phyloP scores from a whole-genome alignment of 176 grass and related monocot genomes.

The Miscanthus lutarioriparius region DNA sequence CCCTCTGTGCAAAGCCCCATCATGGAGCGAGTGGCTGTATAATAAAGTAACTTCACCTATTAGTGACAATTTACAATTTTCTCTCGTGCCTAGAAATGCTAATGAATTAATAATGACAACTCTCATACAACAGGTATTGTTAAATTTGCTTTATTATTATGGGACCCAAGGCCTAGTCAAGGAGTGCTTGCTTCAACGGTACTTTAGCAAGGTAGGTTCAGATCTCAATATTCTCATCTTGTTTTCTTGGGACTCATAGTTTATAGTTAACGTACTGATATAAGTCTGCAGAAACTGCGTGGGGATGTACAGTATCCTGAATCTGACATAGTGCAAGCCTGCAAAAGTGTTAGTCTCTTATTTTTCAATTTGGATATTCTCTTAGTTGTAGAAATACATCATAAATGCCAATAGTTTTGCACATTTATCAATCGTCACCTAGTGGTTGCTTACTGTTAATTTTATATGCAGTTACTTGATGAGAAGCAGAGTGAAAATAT shows the following conservation, averaged over 20 bases:
- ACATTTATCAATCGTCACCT: neutral
- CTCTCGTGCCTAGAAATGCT: neutral
- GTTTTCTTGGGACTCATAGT: slow-evolving; percentile 9
- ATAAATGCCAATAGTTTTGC: neutral
- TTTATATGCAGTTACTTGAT: slow-evolving; percentile 71
- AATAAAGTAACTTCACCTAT: slow-evolving; percentile 53
- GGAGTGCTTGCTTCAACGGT: slow-evolving; percentile 75
- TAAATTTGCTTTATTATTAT: slow-evolving; percentile 85
- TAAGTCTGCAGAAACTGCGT: slow-evolving; percentile 55
- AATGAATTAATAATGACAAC: slow-evolving; percentile 6
- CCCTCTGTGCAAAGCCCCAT: slow-evolving; percentile 75
- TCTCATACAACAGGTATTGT: slow-evolving; percentile 51
- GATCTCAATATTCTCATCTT: slow-evolving; percentile 17
- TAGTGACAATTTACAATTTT: slow-evolving; percentile 8
- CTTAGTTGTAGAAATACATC: neutral
- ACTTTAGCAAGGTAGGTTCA: slow-evolving; percentile 84
- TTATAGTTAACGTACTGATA: neutral
- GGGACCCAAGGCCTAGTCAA: slow-evolving; percentile 70
- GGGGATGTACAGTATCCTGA: slow-evolving; percentile 61
- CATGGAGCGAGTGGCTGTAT: slow-evolving; percentile 91
- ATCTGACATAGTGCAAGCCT: slow-evolving; percentile 78
- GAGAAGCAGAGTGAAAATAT: slow-evolving; percentile 65
- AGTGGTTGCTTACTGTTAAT: neutral
- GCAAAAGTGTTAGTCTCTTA: slow-evolving; percentile 61
- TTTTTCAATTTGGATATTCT: neutral